Base-by-base conservation (phyloP, 805 yeast genomes). In the Candida ponderosae region DNA sequence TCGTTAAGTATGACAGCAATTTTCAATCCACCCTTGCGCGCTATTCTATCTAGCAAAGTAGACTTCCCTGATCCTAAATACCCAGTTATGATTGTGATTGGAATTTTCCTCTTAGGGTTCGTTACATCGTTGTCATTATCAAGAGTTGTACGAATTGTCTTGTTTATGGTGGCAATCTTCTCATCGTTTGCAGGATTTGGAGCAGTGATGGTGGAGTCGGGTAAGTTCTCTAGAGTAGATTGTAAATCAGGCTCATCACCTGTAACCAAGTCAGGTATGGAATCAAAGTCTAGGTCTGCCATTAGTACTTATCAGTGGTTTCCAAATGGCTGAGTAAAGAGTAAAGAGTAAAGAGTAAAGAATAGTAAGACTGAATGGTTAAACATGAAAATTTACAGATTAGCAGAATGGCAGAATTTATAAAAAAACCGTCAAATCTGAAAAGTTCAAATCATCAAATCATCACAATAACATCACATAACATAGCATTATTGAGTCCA, bases 31-130 rank as follows among this genome's bases (percentile, higher is more conserved):
- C 86, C 76, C 36, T 72, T 74, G 39, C 70, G 62, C 1, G 95
- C 87, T 15, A 93, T 75, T 40, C 71, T 68, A 37, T 85, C 86
- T 20, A 93, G 65, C 33, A 93, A 60, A 0, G 97, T 90, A 0
- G 93, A 81, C 53, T 93, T 93, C 2, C 98, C 98, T 11, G 95
- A 81, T 1, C 98, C 98, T 29, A 93, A 62, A 54, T 89, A 93
- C 3, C 98, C 98, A 0, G 98, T 90, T 29, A 93, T 78, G 14
- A 93, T 86, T 0, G 97, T 87, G 15, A 93, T 77, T 1, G 98
- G 98, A 5, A 89, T 89, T 54, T 76, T 79, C 20, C 56, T 53
- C 4, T 41, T 20, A 31, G 41, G 32, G n/a, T n/a, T n/a, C n/a
- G n/a, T n/a, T n/a, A n/a, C n/a, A n/a, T n/a, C 6, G 6, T 24